Percentiles rank a stretch among this genome's conserved stretches.
phyloP scores from a whole-genome alignment of 192 early-diverging fungal genomes.

The Irineochytrium annulatum region DNA sequence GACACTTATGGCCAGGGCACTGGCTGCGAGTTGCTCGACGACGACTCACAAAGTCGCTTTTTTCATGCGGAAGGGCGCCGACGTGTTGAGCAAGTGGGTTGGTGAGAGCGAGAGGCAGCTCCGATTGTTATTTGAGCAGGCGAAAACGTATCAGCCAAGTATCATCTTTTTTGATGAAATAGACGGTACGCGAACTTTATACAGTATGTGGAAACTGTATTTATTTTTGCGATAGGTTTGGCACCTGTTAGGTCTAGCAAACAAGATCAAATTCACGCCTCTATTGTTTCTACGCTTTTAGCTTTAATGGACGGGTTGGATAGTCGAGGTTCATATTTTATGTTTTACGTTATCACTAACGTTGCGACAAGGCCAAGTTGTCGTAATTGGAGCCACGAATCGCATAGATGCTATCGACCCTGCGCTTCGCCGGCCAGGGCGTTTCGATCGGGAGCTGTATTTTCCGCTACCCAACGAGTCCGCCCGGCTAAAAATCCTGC shows the following conservation, averaged over 20 bases:
- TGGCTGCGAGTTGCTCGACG: constrained; percentile 43
- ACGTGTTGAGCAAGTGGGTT: constrained; percentile 71
- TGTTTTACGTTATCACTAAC: neutral
- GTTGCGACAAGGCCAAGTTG: constrained; percentile 53
- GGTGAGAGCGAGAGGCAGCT: constrained; percentile 69
- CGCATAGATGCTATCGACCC: constrained; percentile 73
- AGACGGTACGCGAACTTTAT: constrained; percentile 59
- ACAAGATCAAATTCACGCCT: constrained; percentile 65
- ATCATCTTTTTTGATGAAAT: constrained; percentile 84
- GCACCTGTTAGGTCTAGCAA: constrained; percentile 62
- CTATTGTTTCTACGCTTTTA: constrained; percentile 68
- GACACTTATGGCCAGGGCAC: constrained; percentile 56
- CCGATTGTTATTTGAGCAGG: constrained; percentile 64
- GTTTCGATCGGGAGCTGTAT: constrained; percentile 72
- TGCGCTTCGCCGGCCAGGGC: constrained; percentile 66
- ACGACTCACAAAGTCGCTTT: constrained; percentile 52
- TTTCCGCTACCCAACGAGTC: constrained; percentile 56
- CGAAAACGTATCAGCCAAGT: constrained; percentile 60
- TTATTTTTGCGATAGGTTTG: constrained; percentile 26
- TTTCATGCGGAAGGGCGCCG: constrained; percentile 69
- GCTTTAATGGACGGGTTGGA: constrained; percentile 77
- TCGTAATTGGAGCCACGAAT: constrained; percentile 76
- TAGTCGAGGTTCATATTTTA: constrained; percentile 36
- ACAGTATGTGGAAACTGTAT: constrained; percentile 2
- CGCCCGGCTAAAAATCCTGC: constrained; percentile 63